These are phyloP conservation scores for Starmerella khaoyaiensis DNA, from an alignment of 805 yeast species.

Conservation along the genomic window DNA sequence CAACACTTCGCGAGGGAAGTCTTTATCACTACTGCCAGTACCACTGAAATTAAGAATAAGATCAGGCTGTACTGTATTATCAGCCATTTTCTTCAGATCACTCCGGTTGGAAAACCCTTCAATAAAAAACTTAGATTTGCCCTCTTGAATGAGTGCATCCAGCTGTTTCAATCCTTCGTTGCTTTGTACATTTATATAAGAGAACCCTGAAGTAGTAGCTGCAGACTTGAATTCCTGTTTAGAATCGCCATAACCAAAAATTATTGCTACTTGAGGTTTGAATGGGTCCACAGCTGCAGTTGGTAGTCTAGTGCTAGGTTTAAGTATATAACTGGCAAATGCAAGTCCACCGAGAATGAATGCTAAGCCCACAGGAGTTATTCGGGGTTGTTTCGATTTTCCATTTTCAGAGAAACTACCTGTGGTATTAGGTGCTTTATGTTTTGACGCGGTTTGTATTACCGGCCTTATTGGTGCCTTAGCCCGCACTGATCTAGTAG, in stretches of 20 bases:
- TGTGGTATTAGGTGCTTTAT: not conserved
- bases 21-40: not conserved
- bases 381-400: not conserved
- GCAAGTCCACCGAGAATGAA: slow-evolving; percentile 20
- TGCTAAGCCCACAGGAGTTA: slow-evolving; percentile 15
- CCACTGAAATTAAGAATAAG: slow-evolving; percentile 16
- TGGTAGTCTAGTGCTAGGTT: slow-evolving; percentile 18
- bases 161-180: slow-evolving; percentile 4
- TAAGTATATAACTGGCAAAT: slow-evolving; percentile 17
- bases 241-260: slow-evolving; percentile 20
- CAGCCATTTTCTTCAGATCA: slow-evolving; percentile 8
- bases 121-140: slow-evolving; percentile 18
- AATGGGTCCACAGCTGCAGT: slow-evolving; percentile 20
- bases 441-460: not conserved
- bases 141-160: slow-evolving; percentile 14
- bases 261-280: slow-evolving; percentile 19
- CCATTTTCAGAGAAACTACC: not conserved
- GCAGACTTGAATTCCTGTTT: slow-evolving; percentile 7
- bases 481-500: slow-evolving; percentile 1
- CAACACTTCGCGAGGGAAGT: slow-evolving; percentile 6
- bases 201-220: slow-evolving; percentile 14
- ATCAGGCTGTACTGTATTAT: slow-evolving; percentile 19
- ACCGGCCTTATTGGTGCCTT: slow-evolving; percentile 11
- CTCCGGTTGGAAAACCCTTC: slow-evolving; percentile 12
- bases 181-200: slow-evolving; percentile 11